phyloP scores from a whole-genome alignment of 139 green algal genomes.

The Dunaliella primolecta region DNA sequence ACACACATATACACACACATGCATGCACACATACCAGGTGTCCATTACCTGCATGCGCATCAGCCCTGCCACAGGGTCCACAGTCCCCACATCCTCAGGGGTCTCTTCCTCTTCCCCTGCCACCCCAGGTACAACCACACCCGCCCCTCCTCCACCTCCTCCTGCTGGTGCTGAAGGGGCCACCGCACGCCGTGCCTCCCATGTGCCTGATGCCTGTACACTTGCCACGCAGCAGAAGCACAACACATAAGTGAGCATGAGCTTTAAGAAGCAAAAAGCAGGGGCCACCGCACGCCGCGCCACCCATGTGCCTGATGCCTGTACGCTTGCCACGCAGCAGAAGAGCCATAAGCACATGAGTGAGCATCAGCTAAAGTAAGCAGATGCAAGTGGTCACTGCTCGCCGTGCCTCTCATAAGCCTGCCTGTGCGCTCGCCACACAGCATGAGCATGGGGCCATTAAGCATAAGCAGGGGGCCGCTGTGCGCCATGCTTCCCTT shows the following conservation, averaged over 20 bases:
- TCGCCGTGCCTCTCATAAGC: background rate
- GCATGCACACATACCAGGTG: background rate
- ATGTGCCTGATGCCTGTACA: background rate
- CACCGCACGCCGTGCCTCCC: background rate
- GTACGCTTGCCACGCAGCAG: background rate
- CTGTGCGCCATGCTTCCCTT: background rate
- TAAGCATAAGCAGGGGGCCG: too few species aligned
- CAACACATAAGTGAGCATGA: too few species aligned
- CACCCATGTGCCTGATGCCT: conserved; percentile 4
- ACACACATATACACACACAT: background rate
- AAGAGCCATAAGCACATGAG: too few species aligned
- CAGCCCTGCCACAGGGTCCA: conserved; percentile 58
- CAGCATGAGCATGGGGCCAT: too few species aligned
- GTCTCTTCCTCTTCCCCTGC: conserved; percentile 22
- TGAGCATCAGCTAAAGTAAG: too few species aligned
- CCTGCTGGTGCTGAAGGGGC: background rate
- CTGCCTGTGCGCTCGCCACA: background rate
- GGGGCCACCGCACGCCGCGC: background rate
- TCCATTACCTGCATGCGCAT: conserved; percentile 55
- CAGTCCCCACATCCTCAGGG: conserved; percentile 53
- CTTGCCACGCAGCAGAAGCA: background rate
- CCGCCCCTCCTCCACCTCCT: background rate
- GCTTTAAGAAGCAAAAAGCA: too few species aligned
- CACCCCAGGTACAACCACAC: background rate
- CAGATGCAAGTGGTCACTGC: background rate